Percentiles rank a stretch among this genome's conserved stretches.
These are phyloP conservation scores for Mycena latifolia DNA, from an alignment of 768 basidiomycete species.

Conservation along the genomic window DNA sequence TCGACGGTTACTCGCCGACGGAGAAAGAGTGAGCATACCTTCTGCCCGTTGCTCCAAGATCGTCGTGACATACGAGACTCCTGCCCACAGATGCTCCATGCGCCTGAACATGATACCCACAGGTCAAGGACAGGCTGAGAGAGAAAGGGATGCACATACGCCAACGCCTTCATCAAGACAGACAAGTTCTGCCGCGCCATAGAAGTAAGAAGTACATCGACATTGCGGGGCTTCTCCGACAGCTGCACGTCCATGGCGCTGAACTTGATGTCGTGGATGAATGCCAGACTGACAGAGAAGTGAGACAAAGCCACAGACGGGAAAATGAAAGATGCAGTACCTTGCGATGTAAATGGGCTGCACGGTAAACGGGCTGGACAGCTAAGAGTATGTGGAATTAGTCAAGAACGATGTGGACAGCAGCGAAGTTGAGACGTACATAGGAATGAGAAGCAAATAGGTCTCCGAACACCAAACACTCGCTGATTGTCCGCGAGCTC, in stretches of 20 bases:
- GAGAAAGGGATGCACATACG: constrained; percentile 5
- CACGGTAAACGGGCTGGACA: constrained; percentile 27
- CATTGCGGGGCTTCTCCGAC: constrained; percentile 18
- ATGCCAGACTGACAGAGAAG: constrained; percentile 20
- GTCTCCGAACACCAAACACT: constrained; percentile 31
- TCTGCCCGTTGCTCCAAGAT: constrained; percentile 17
- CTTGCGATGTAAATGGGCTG: constrained; percentile 22
- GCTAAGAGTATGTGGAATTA: not conserved
- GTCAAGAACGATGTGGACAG: not conserved
- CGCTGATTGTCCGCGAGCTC: constrained; percentile 30
- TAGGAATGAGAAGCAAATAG: constrained; percentile 25
- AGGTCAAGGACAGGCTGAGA: not conserved
- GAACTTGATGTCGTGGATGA: constrained; percentile 28
- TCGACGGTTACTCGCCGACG: not conserved
- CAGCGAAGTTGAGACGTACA: constrained; percentile 3
- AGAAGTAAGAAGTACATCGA: constrained; percentile 19
- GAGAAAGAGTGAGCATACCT: not conserved
- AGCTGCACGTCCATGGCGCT: constrained; percentile 19
- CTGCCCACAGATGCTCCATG: constrained; percentile 32
- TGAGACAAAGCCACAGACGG: not conserved
- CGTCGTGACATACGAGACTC: constrained; percentile 17
- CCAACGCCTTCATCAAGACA: constrained; percentile 17
- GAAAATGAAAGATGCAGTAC: not conserved
- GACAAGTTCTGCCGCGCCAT: constrained; percentile 22
- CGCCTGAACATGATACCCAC: not conserved